phyloP scores from a whole-genome alignment of 305 asterid species.

The Fraxinus baroniana region DNA sequence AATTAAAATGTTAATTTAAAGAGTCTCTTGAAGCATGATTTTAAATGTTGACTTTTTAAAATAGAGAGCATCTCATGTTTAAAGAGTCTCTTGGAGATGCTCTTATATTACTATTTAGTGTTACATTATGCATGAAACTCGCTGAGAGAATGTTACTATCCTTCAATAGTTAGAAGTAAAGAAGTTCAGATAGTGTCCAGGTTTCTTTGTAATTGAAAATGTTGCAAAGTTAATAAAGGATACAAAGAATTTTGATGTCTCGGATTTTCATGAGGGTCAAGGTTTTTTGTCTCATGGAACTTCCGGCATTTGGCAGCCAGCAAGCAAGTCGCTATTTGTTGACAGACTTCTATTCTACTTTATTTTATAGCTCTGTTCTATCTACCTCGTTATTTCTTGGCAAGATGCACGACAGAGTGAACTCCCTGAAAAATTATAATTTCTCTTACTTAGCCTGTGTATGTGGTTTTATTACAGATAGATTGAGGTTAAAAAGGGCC shows the following conservation, averaged over 20 bases:
- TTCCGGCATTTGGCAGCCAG: conserved; percentile 12
- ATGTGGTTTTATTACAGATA: conserved; percentile 50
- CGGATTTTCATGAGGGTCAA: neutral
- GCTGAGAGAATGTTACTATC: neutral
- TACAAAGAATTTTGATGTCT: conserved; percentile 19
- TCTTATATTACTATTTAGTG: conserved; percentile 11
- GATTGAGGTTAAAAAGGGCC: conserved; percentile 66
- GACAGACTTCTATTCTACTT: conserved; percentile 1
- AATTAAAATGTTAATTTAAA: too few relatives aligned
- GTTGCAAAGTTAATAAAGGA: conserved; percentile 6
- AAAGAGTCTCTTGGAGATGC: too few relatives aligned
- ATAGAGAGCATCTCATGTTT: too few relatives aligned
- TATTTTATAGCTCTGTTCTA: conserved; percentile 15
- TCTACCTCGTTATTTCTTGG: neutral
- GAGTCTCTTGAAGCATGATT: too few relatives aligned
- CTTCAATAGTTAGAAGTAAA: neutral
- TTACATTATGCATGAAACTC: neutral
- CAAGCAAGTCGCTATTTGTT: conserved; percentile 22
- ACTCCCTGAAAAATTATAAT: neutral
- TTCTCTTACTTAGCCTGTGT: conserved; percentile 9
- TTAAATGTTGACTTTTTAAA: too few relatives aligned
- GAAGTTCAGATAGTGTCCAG: conserved; percentile 15
- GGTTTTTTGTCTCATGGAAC: conserved; percentile 11
- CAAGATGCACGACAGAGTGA: conserved; percentile 16
- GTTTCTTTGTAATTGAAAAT: conserved; percentile 7